A percentile compares a stretch with the other conserved stretches of the same genome.
phyloP scores from a whole-genome alignment of 1,284 basidiomycete species.

The Termitomyces sp. region DNA sequence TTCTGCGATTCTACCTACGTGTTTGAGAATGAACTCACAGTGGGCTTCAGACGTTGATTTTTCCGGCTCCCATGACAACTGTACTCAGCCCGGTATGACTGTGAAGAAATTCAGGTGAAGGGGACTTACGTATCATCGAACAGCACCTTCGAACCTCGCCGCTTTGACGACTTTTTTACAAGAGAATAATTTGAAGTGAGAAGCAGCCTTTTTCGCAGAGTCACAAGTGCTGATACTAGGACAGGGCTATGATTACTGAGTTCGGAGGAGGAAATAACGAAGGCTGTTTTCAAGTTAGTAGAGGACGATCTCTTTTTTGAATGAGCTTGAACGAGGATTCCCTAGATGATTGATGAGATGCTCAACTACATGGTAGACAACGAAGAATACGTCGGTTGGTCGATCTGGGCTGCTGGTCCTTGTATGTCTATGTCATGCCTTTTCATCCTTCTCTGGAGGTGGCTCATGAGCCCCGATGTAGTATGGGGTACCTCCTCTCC shows the following conservation, averaged over 20 bases:
- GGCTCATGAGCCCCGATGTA: conserved; percentile 11
- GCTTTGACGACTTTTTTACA: conserved; percentile 38
- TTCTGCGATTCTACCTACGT: background rate
- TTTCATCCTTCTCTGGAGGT: background rate
- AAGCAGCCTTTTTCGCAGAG: background rate
- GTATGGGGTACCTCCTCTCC: conserved; percentile 41
- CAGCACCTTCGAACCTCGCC: conserved; percentile 38
- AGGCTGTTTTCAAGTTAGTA: conserved; percentile 33
- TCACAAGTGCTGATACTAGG: background rate
- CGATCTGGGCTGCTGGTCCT: conserved; percentile 46
- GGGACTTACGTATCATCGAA: background rate
- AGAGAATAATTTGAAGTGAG: conserved; percentile 39
- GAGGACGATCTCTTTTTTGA: background rate
- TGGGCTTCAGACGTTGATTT: conserved; percentile 34
- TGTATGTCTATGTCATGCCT: conserved; percentile 26
- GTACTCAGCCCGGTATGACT: conserved; percentile 34
- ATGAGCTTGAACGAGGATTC: background rate
- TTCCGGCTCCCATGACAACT: conserved; percentile 37
- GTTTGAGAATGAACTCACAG: background rate
- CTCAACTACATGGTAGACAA: conserved; percentile 37
- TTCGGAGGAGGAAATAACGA: conserved; percentile 41
- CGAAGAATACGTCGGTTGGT: conserved; percentile 44
- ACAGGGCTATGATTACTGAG: conserved; percentile 40
- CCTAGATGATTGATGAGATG: conserved; percentile 33
- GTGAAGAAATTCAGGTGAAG: background rate